Evolutionary conservation across 1,284 basidiomycete genomes (phyloP).

Genomic region (Cutaneotrichosporon cyanovorans): DNA sequence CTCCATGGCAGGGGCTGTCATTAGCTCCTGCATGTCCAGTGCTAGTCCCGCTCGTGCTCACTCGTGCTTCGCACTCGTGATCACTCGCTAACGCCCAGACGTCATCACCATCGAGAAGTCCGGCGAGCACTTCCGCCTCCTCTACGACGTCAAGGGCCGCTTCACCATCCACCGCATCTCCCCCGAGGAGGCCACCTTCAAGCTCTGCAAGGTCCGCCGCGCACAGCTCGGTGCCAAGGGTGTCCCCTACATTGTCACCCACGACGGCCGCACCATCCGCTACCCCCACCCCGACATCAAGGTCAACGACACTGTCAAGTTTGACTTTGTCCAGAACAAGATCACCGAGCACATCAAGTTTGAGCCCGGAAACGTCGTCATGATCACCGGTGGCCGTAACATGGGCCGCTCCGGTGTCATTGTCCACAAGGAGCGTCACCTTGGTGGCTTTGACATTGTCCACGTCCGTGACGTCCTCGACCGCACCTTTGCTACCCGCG

Average conservation of each 20-base stretch:
- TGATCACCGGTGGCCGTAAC: constrained; percentile 98
- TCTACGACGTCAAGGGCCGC: constrained; percentile 99
- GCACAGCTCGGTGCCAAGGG: constrained; percentile 87
- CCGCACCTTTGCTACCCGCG: constrained; percentile 88
- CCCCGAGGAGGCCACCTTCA: constrained; percentile 94
- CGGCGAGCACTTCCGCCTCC: constrained; percentile 97
- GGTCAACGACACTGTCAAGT: constrained; percentile 98
- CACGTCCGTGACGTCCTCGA: constrained; percentile 95
- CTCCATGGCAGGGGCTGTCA: no score
- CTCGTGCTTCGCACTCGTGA: not conserved
- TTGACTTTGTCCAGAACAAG: constrained; percentile 90
- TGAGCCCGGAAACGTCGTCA: constrained; percentile 94
- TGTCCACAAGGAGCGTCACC: constrained; percentile 90
- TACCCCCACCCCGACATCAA: constrained; percentile 95
- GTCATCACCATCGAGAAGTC: constrained; percentile 97
- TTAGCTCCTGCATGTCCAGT: no score
- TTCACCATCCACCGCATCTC: constrained; percentile 99
- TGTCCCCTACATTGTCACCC: constrained; percentile 94
- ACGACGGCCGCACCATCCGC: constrained; percentile 98
- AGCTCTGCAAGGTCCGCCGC: constrained; percentile 93
- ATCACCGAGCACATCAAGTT: constrained; percentile 92
- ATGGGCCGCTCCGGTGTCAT: constrained; percentile 98
- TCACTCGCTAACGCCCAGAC: constrained; percentile 52
- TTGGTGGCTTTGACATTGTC: constrained; percentile 96
- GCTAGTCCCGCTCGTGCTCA: no score